These are phyloP conservation scores for Tricholoma bakamatsutake DNA, from an alignment of 768 basidiomycete species.

Conservation along the genomic window DNA sequence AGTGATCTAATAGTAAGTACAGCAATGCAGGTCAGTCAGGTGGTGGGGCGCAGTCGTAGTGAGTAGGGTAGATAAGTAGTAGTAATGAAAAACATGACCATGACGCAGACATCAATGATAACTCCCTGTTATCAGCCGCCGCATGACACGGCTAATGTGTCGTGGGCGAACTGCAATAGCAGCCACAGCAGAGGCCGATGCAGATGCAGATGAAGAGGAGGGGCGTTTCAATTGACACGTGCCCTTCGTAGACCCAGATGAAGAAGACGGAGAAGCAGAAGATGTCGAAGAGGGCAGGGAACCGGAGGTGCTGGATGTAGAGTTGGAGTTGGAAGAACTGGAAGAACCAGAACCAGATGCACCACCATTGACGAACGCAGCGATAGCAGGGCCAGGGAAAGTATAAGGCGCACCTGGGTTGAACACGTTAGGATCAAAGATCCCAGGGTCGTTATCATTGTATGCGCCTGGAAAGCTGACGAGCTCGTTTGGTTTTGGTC, in stretches of 20 bases:
- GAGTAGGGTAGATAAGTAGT: too few relatives aligned
- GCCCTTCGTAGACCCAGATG: neutral
- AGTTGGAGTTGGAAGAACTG: neutral
- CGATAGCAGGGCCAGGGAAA: constrained; percentile 50
- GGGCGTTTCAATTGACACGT: neutral
- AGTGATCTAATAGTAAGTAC: too few relatives aligned
- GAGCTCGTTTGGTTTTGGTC: constrained; percentile 40
- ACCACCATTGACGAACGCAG: constrained; percentile 27
- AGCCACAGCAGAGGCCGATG: neutral
- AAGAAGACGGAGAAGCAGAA: constrained; percentile 1
- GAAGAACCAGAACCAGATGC: constrained; percentile 7
- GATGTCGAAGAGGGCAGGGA: constrained; percentile 3
- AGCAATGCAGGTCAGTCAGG: neutral
- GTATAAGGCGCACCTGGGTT: constrained; percentile 24
- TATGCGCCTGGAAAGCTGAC: constrained; percentile 73
- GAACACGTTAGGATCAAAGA: constrained; percentile 50
- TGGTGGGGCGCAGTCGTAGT: neutral
- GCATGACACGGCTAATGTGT: constrained; percentile 26
- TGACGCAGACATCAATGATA: neutral
- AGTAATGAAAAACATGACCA: neutral
- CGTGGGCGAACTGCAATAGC: constrained; percentile 15
- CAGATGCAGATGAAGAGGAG: neutral
- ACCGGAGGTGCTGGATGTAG: neutral
- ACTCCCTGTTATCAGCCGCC: constrained; percentile 15
- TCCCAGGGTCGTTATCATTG: constrained; percentile 63